Conservation (phyloP, 352 stramenopile species). For the Globisporangium acanthophoron region DNA sequence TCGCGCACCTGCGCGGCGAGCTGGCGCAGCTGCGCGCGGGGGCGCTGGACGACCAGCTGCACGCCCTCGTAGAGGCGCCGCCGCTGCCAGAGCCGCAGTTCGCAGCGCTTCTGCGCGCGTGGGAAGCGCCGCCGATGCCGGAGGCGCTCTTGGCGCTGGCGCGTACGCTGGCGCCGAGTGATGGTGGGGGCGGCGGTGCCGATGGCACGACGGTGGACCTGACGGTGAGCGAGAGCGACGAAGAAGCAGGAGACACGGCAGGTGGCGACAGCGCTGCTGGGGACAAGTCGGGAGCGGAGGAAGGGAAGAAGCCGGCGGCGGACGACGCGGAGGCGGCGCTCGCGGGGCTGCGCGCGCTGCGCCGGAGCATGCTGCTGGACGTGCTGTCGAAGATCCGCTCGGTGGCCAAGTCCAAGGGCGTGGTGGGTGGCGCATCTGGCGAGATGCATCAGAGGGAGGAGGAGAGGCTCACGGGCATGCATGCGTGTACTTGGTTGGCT, state of each 20-base stretch:
- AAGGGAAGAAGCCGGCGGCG: too few relatives aligned
- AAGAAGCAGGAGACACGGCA: background rate
- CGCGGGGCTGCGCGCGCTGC: constrained; percentile 37
- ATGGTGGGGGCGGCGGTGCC: background rate
- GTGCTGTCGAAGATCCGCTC: constrained; percentile 79
- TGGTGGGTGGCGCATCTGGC: constrained; percentile 16
- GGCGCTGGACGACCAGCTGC: constrained; percentile 27
- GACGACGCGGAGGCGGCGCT: constrained; percentile 21
- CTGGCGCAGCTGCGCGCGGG: constrained; percentile 36
- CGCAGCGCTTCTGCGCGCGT: constrained; percentile 36
- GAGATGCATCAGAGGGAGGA: too few relatives aligned
- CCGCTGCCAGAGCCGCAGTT: constrained; percentile 45
- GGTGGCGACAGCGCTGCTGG: background rate
- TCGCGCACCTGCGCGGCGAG: constrained; percentile 49
- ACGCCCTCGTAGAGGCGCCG: constrained; percentile 27
- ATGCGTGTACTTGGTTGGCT: background rate
- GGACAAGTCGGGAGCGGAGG: too few relatives aligned
- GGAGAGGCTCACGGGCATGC: background rate
- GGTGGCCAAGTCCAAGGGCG: constrained; percentile 66
- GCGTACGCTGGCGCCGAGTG: constrained; percentile 25
- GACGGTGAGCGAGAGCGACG: background rate
- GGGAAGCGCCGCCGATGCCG: constrained; percentile 28
- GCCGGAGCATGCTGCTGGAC: constrained; percentile 71
- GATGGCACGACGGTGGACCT: background rate
- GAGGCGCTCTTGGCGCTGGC: constrained; percentile 37